Evolutionary conservation across 2,329 filamentous ascomycete species (phyloP).

Genomic region (Rhexocercosporidium sp.): DNA sequence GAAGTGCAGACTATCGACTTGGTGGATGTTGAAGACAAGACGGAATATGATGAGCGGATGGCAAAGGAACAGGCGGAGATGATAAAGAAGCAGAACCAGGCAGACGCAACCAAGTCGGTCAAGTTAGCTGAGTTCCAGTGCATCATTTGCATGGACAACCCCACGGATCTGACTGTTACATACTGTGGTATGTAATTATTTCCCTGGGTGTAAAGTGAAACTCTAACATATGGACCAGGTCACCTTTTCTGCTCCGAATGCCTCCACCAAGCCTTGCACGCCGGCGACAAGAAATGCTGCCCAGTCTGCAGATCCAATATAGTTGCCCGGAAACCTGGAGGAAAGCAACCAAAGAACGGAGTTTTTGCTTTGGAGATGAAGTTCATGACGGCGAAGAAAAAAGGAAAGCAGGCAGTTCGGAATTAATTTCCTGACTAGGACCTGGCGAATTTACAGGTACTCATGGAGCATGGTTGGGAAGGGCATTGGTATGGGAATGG

Average conservation of each 20-base stretch:
- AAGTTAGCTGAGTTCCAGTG: conserved; percentile 64
- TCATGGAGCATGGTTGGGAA: background rate
- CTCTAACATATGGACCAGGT: conserved; percentile 47
- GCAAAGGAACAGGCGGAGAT: conserved; percentile 37
- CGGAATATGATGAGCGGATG: conserved; percentile 36
- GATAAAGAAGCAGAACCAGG: conserved; percentile 47
- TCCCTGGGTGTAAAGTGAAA: background rate
- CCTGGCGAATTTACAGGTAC: background rate
- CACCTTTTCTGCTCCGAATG: conserved; percentile 70
- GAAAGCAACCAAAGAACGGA: conserved; percentile 49
- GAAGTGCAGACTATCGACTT: conserved; percentile 37
- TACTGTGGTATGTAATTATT: conserved; percentile 62
- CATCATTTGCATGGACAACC: conserved; percentile 71
- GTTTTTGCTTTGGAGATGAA: conserved; percentile 67
- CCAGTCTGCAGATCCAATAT: conserved; percentile 68
- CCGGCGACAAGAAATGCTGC: conserved; percentile 62
- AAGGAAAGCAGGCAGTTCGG: conserved; percentile 51
- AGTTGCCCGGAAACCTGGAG: conserved; percentile 50
- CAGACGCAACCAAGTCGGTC: conserved; percentile 53
- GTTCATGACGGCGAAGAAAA: conserved; percentile 60
- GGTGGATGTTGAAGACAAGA: conserved; percentile 35
- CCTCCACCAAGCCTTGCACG: conserved; percentile 63
- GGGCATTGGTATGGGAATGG: background rate
- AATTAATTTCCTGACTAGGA: background rate
- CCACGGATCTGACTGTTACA: conserved; percentile 62